Percentiles rank a stretch among this genome's conserved stretches.
Evolutionary conservation across 78 protist species (phyloP).

Genomic region (Planoprotostelium fungivorum): DNA sequence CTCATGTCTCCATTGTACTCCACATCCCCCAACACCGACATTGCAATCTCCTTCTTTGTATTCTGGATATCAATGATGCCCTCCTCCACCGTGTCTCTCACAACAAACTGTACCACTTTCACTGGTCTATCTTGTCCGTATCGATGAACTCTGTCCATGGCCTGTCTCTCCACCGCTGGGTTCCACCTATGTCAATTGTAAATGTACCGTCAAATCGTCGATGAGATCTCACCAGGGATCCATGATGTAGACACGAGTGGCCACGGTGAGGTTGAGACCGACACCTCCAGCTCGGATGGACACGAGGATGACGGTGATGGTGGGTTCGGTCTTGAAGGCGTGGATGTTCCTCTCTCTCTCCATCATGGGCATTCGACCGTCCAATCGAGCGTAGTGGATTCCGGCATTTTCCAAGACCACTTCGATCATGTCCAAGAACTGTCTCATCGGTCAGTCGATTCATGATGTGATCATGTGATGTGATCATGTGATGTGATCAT

Average conservation of each 20-base stretch:
- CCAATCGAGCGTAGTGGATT: conserved; percentile 47
- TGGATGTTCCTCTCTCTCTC: conserved; percentile 31
- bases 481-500: conserved; percentile 72
- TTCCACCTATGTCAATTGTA: conserved; percentile 8
- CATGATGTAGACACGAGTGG: conserved; percentile 64
- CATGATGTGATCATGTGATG: too few relatives aligned
- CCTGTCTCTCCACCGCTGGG: conserved; percentile 75
- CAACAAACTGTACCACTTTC: not conserved
- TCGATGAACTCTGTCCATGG: conserved; percentile 90
- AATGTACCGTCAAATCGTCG: not conserved
- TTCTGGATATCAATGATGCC: not conserved
- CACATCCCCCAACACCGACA: not conserved
- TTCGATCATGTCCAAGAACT: conserved; percentile 63
- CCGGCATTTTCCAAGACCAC: conserved; percentile 11
- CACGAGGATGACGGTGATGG: conserved; percentile 21
- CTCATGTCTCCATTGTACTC: not conserved
- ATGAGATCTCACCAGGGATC: conserved; percentile 79
- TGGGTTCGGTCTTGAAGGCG: conserved; percentile 36
- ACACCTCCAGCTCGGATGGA: conserved; percentile 82
- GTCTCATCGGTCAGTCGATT: too few relatives aligned
- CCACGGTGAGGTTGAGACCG: conserved; percentile 89
- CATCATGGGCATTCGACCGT: conserved; percentile 56
- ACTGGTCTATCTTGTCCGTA: conserved; percentile 67
- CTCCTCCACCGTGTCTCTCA: not conserved
- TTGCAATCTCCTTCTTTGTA: not conserved